Base-by-base conservation (phyloP, 2,329 filamentous ascomycete species). In the Epichloe amarillans region DNA sequence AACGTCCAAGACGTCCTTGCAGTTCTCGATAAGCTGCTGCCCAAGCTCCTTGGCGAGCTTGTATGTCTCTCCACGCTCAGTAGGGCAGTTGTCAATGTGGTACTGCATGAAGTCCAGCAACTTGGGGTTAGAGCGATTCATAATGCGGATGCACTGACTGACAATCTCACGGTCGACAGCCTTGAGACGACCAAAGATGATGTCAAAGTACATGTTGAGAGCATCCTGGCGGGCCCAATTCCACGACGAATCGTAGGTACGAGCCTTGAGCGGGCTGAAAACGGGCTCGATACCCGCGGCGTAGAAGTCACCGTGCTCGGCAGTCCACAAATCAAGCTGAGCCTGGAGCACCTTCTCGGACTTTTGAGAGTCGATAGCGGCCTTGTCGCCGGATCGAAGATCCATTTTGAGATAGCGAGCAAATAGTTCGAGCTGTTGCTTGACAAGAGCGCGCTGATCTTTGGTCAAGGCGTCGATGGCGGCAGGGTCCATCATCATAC, bases 401-500 rank as follows among this genome's bases (percentile, higher is more conserved):
- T 98, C 93, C 74, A 97, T 86, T 75, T 98, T 97, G 58, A 98
- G 79, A 68, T 98, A 98, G 60, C 91, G 81, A 5, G 93, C 93
- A 58, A 95, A 87, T 19, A 96, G 77, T 73, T 98, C 93, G 26
- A 98, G 79, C 67, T 98, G 93, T 66, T 98, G 91, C 77, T 97
- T 97, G 82, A 97, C 97, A 1, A 98, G 77, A 26, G 88, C 86
- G 56, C 86, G 83, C 70, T 98, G 93, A 64, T 97, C 93, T 69
- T 97, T 97, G 62, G 93, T 98, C 50, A 98, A 77, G 14, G 93
- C 93, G 66, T 98, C 93, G 56, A 98, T 84, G 49, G 93, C 93
- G 39, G 91, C 93, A 8, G 93, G 93, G 62, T 98, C 93, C 90
- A 98, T 97, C 88, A 98, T 95, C 93, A 98, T 97, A 64, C 90